phyloP scores from a whole-genome alignment of 2,329 filamentous ascomycete genomes.

The Aspergillus costaricaensis region DNA sequence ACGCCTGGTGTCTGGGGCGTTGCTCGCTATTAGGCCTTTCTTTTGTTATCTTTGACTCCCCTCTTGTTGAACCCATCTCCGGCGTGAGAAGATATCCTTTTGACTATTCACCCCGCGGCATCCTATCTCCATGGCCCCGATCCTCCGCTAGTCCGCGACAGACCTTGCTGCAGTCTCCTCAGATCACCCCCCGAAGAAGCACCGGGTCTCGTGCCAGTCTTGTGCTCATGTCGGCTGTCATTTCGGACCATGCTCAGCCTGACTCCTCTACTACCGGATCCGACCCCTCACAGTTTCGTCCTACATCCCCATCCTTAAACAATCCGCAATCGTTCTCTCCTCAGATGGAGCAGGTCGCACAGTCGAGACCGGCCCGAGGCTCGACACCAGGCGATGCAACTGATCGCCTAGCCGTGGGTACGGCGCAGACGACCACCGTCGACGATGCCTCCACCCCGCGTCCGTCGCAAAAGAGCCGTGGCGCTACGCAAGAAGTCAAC shows the following conservation, averaged over 20 bases:
- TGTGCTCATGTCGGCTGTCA: conserved; percentile 29
- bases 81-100: conserved; percentile 5
- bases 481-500: conserved; percentile 50
- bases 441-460: conserved; percentile 19
- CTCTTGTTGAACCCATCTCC: background rate
- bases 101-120: background rate
- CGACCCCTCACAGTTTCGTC: conserved; percentile 12
- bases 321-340: conserved; percentile 19
- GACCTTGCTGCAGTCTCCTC: conserved; percentile 14
- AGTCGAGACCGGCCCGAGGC: conserved; percentile 24
- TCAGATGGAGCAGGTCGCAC: conserved; percentile 37
- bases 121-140: conserved; percentile 24
- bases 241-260: conserved; percentile 33
- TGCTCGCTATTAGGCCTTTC: background rate
- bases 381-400: conserved; percentile 23
- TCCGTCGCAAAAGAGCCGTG: conserved; percentile 17
- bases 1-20: background rate
- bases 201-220: conserved; percentile 12
- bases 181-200: conserved; percentile 18
- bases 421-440: conserved; percentile 16
- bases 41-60: background rate
- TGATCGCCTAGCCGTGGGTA: conserved; percentile 18
- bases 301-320: conserved; percentile 19
- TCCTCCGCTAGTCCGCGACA: conserved; percentile 34
- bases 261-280: conserved; percentile 17